phyloP scores from a whole-genome alignment of 495 filamentous ascomycete species.

The Neurospora sp. region DNA sequence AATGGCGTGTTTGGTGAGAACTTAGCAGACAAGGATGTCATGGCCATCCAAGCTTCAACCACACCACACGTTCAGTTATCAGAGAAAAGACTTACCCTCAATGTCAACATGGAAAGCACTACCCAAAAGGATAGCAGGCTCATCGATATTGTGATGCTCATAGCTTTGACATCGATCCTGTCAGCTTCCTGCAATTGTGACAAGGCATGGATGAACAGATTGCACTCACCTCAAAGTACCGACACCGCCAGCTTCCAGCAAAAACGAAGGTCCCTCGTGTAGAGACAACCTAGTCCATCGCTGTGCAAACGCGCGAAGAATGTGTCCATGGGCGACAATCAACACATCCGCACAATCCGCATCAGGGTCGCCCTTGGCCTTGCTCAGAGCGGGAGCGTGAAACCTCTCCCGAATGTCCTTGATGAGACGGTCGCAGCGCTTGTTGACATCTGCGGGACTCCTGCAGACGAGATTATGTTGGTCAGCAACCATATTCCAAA shows the following conservation, averaged over 20 bases:
- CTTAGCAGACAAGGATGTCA: not conserved
- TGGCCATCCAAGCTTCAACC: not conserved
- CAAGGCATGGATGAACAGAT: not conserved
- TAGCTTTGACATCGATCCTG: conserved; percentile 32
- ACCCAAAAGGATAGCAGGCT: conserved; percentile 61
- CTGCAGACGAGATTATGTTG: conserved; percentile 9
- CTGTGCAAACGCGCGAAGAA: conserved; percentile 83
- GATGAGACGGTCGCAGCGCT: conserved; percentile 66
- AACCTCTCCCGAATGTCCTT: conserved; percentile 54
- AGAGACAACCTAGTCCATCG: conserved; percentile 69
- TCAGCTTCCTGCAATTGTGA: conserved; percentile 10
- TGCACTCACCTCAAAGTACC: conserved; percentile 57
- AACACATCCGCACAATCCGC: conserved; percentile 41
- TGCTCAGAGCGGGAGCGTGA: conserved; percentile 42
- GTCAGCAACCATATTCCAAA: not conserved
- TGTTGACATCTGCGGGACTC: conserved; percentile 53
- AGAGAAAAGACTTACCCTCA: conserved; percentile 4
- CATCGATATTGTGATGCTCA: conserved; percentile 54
- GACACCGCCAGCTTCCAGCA: conserved; percentile 77
- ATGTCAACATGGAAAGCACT: conserved; percentile 54
- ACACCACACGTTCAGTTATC: not conserved
- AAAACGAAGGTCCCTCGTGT: conserved; percentile 52
- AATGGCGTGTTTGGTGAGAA: no score
- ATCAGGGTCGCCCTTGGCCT: conserved; percentile 28
- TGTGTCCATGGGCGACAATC: conserved; percentile 74